Evolutionary conservation across 345 rosid species (phyloP).

Genomic region (Moricandia moricandioides): DNA sequence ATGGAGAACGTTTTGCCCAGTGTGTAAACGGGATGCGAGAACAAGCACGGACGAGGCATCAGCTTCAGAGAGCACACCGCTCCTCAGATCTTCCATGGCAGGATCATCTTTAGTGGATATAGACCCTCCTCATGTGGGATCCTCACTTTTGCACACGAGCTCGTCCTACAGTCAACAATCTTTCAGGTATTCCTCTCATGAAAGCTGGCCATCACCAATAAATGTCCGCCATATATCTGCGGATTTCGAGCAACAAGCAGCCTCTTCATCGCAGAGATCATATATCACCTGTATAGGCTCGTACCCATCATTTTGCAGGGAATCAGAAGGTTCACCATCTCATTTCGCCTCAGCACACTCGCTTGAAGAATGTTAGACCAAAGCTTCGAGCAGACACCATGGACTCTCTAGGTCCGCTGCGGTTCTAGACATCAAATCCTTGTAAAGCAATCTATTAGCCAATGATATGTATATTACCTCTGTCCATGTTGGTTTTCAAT

Average conservation of each 20-base stretch:
- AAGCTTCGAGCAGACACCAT: background rate
- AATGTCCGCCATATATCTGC: slow-evolving; percentile 49
- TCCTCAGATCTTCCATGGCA: slow-evolving; percentile 40
- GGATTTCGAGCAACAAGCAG: slow-evolving; percentile 53
- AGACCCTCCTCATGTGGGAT: slow-evolving; percentile 40
- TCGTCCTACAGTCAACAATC: slow-evolving; percentile 52
- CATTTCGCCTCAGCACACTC: slow-evolving; percentile 74
- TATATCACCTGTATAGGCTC: slow-evolving; percentile 44
- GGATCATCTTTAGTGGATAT: slow-evolving; percentile 49
- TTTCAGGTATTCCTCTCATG: slow-evolving; percentile 33
- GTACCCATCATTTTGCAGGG: too few species aligned
- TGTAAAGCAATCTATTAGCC: background rate
- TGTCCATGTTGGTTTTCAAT: slow-evolving; percentile 9
- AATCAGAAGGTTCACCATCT: slow-evolving; percentile 60
- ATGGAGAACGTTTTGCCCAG: slow-evolving; percentile 90
- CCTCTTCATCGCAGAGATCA: slow-evolving; percentile 39
- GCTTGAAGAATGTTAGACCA: slow-evolving; percentile 55
- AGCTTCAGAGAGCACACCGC: slow-evolving; percentile 82
- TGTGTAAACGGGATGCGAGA: slow-evolving; percentile 85
- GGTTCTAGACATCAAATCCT: background rate
- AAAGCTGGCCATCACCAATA: slow-evolving; percentile 14
- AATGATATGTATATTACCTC: slow-evolving; percentile 11
- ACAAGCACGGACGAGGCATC: slow-evolving; percentile 56
- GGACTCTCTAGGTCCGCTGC: background rate
- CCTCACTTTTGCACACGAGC: slow-evolving; percentile 49